Percentiles rank a stretch among this genome's conserved stretches.
These are phyloP conservation scores for Leccinum barrowsii DNA, from an alignment of 768 basidiomycete genomes.

Conservation along the genomic window DNA sequence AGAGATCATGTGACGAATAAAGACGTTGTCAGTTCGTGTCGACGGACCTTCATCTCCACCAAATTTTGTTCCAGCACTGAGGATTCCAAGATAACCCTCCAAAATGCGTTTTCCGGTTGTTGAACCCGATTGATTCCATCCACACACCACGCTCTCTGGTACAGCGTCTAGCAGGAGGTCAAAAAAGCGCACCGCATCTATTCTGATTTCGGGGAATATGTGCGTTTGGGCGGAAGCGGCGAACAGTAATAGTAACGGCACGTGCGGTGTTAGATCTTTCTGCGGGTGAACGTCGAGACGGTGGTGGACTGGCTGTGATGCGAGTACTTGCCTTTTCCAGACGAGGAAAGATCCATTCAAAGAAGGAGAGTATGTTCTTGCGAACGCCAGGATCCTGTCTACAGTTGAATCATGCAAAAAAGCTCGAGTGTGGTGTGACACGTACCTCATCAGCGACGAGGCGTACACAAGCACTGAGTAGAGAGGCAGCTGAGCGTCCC, in stretches of 20 bases:
- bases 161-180: constrained; percentile 68
- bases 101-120: constrained; percentile 63
- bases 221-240: constrained; percentile 88
- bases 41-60: constrained; percentile 51
- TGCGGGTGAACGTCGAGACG: constrained; percentile 29
- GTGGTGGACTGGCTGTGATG: not conserved
- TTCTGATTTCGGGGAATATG: constrained; percentile 91
- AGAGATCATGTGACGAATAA: not conserved
- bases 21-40: not conserved
- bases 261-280: constrained; percentile 73
- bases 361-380: constrained; percentile 63
- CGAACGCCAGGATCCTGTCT: constrained; percentile 76
- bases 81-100: constrained; percentile 77
- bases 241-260: constrained; percentile 75
- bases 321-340: constrained; percentile 48
- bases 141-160: constrained; percentile 61
- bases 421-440: not conserved
- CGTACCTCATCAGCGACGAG: constrained; percentile 80
- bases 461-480: constrained; percentile 63
- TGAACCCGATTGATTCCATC: constrained; percentile 56
- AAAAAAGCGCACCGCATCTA: constrained; percentile 83
- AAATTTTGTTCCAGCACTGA: constrained; percentile 65
- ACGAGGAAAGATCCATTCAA: constrained; percentile 68
- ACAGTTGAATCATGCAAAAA: not conserved
- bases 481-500: constrained; percentile 44